Evolutionary conservation across 2,329 filamentous ascomycete genomes (phyloP), one percentile per base, ranked within the genome.

Genomic region (Colletotrichum scovillei): DNA sequence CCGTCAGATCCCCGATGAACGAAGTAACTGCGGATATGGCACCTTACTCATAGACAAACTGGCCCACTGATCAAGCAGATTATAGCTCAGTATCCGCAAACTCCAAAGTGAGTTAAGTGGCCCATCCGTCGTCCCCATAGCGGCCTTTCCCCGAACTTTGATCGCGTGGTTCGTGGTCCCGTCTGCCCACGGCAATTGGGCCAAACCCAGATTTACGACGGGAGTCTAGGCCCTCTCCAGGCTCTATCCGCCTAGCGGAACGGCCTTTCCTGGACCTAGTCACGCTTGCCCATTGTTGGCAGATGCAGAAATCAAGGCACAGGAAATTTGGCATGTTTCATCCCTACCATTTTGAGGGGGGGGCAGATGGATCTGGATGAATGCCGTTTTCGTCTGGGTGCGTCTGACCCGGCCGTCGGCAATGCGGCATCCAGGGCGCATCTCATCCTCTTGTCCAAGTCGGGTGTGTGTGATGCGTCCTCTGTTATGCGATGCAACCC

Each of bases 231-330:
- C 42, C 19, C 3, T 19, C 14, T n/a, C 42, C 22, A 12, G 32
- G n/a, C 42, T 42, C 38, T 19, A 42, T 7, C 3, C 14, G 30
- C 6, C 38, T 42, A 49, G 42, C 42, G 42, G 42, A 49, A 49
- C 8, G 42, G 16, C 19, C 19, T 22, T 49, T 49, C 11, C 19
- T 49, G 9, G 42, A 49, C 42, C 19, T 22, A 19, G 38, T 19
- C 38, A 42, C 38, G 16, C 16, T 42, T 22, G 19, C 19, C 42
- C 42, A 16, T n/a, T n/a, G 30, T 28, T 53, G 57, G 53, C 22
- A 69, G 65, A 69, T 63, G 69, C 69, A 69, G 58, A 38, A 69
- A 72, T 30, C 69, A 72, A 69, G 69, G 69, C 69, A 72, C 53
- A 60, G 66, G 69, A 63, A 59, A 69, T 72, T 72, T 69, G 59